Conservation (phyloP, 23 red algal species). For the Gracilaria domingensis region DNA sequence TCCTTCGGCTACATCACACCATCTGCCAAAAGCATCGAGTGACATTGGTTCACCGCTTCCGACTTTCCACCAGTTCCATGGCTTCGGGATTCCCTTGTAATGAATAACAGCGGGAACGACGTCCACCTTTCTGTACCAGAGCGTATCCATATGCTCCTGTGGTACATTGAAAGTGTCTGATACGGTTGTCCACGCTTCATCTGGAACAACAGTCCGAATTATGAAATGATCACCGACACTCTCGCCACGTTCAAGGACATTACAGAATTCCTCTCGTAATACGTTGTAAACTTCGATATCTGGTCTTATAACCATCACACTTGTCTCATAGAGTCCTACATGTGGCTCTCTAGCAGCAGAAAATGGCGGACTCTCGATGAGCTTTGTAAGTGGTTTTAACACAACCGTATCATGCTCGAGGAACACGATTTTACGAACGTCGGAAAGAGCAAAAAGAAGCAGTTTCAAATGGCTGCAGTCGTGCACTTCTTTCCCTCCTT, state of each 20-base stretch:
- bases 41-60: constrained; percentile 36
- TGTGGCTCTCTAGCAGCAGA: constrained; percentile 31
- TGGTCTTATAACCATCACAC: constrained; percentile 53
- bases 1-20: constrained; percentile 30
- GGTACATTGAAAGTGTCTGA: constrained; percentile 60
- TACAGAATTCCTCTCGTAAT: constrained; percentile 47
- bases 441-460: constrained; percentile 23
- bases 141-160: constrained; percentile 54
- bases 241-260: not conserved
- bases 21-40: constrained; percentile 47
- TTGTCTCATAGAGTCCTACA: constrained; percentile 37
- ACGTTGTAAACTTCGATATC: constrained; percentile 39
- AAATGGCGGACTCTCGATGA: constrained; percentile 47
- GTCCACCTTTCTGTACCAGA: constrained; percentile 51
- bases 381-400: constrained; percentile 12
- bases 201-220: constrained; percentile 48
- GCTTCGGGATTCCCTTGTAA: constrained; percentile 55
- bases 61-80: constrained; percentile 57
- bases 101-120: constrained; percentile 38
- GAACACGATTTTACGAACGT: constrained; percentile 46
- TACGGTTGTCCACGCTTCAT: constrained; percentile 50
- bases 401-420: constrained; percentile 65
- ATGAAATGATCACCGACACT: constrained; percentile 19
- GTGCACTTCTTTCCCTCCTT: not conserved
- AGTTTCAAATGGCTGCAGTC: constrained; percentile 55